A percentile compares a stretch with the other conserved stretches of the same genome.
Conservation (phyloP, 805 yeast genomes). For the Barnettozyma pratensis region DNA sequence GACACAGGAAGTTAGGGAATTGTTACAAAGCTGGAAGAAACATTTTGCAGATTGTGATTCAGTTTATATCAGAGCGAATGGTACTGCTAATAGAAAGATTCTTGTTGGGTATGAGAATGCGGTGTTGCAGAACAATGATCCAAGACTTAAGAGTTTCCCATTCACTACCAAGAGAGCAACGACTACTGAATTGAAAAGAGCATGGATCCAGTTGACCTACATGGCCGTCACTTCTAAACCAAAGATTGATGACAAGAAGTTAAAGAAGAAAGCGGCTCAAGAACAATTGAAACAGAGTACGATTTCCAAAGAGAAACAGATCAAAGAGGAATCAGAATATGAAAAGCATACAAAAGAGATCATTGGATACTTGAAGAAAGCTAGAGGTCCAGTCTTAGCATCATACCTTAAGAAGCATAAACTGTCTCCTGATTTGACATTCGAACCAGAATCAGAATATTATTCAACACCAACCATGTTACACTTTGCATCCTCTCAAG, state of each 20-base stretch:
- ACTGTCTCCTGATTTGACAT: slow-evolving; percentile 43
- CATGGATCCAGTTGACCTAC: slow-evolving; percentile 77
- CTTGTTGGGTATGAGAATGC: slow-evolving; percentile 65
- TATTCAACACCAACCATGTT: slow-evolving; percentile 63
- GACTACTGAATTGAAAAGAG: slow-evolving; percentile 66
- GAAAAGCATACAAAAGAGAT: slow-evolving; percentile 57
- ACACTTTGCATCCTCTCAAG: slow-evolving; percentile 71
- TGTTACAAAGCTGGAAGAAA: slow-evolving; percentile 60
- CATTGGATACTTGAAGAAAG: slow-evolving; percentile 55
- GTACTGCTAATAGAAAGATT: slow-evolving; percentile 57
- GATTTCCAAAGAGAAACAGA: slow-evolving; percentile 20
- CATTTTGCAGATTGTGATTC: slow-evolving; percentile 57
- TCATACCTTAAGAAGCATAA: slow-evolving; percentile 55
- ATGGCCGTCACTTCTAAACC: slow-evolving; percentile 54
- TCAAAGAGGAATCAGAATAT: slow-evolving; percentile 25
- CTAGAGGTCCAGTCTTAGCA: slow-evolving; percentile 70
- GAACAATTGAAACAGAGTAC: slow-evolving; percentile 28
- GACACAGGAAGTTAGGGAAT: slow-evolving; percentile 66
- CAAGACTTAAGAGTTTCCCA: slow-evolving; percentile 67
- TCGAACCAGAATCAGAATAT: slow-evolving; percentile 53
- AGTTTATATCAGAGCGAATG: slow-evolving; percentile 79
- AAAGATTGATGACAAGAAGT: slow-evolving; percentile 28
- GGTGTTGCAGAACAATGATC: slow-evolving; percentile 46
- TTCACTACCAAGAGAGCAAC: slow-evolving; percentile 91
- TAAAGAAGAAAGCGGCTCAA: slow-evolving; percentile 24